Evolutionary conservation across 148 eudicot genomes (phyloP).

Genomic region (Diospyros kaki): DNA sequence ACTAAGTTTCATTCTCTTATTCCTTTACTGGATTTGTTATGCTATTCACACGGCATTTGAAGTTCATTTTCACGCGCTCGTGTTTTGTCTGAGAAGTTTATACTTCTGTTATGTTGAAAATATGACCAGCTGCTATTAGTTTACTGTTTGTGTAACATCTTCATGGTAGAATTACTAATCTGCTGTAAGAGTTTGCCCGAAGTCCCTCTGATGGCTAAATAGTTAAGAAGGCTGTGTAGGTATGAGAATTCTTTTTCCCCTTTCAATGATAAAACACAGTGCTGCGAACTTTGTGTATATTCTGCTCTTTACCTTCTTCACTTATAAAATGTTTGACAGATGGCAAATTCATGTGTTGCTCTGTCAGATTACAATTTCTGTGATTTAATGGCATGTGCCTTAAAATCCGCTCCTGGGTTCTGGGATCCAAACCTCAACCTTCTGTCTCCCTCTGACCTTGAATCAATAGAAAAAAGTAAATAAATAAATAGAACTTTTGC

Average conservation of each 20-base stretch:
- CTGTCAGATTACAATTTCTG: not conserved
- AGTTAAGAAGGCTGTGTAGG: too few species aligned
- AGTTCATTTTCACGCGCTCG: too few species aligned
- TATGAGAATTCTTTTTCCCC: not conserved
- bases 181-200: not conserved
- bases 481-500: not conserved
- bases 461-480: too few species aligned
- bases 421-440: too few species aligned
- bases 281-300: not conserved
- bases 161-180: not conserved
- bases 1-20: slow-evolving; percentile 13
- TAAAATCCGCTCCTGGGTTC: too few species aligned
- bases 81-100: too few species aligned
- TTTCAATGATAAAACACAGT: not conserved
- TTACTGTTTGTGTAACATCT: not conserved
- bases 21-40: not conserved
- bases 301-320: not conserved
- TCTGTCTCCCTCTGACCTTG: too few species aligned
- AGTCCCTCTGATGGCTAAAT: not conserved
- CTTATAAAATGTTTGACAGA: not conserved
- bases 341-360: not conserved
- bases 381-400: too few species aligned
- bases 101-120: not conserved
- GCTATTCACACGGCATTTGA: not conserved
- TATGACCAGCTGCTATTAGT: not conserved